phyloP scores from a whole-genome alignment of 148 eudicot species.

The Vaccinium darrowii region DNA sequence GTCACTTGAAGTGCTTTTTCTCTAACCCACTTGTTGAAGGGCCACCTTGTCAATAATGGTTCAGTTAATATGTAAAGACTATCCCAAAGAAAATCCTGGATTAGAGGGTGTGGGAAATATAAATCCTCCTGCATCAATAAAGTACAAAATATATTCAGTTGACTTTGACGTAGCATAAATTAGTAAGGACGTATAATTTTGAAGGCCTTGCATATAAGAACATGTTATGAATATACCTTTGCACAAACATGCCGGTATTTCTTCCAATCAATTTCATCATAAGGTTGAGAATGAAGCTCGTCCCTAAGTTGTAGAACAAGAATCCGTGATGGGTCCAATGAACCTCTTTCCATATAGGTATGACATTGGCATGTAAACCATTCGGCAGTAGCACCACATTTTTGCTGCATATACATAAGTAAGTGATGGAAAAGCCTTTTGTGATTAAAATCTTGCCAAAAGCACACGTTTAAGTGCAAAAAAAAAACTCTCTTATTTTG shows the following conservation, averaged over 20 bases:
- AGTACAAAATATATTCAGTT: neutral
- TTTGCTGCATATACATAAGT: slow-evolving; percentile 23
- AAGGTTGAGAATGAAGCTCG: slow-evolving; percentile 37
- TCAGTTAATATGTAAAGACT: slow-evolving; percentile 17
- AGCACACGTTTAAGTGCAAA: neutral
- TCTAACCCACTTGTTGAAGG: slow-evolving; percentile 20
- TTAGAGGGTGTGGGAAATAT: slow-evolving; percentile 17
- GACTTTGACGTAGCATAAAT: neutral
- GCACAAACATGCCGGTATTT: slow-evolving; percentile 30
- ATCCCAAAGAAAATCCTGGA: slow-evolving; percentile 25
- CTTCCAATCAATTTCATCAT: slow-evolving; percentile 25
- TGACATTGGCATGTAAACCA: slow-evolving; percentile 42
- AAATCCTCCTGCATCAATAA: slow-evolving; percentile 7
- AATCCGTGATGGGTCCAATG: slow-evolving; percentile 33
- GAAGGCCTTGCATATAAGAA: neutral
- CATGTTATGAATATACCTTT: slow-evolving; percentile 14
- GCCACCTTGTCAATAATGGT: slow-evolving; percentile 24
- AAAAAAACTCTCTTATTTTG: neutral
- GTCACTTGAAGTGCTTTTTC: slow-evolving; percentile 15
- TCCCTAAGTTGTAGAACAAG: slow-evolving; percentile 35
- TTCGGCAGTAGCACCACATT: slow-evolving; percentile 32
- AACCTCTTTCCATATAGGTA: slow-evolving; percentile 18
- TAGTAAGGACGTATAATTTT: neutral
- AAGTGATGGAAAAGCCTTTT: neutral
- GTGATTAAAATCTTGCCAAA: neutral